These are phyloP conservation scores for Breynia disticha DNA, from an alignment of 441 rosid species.

Conservation along the genomic window DNA sequence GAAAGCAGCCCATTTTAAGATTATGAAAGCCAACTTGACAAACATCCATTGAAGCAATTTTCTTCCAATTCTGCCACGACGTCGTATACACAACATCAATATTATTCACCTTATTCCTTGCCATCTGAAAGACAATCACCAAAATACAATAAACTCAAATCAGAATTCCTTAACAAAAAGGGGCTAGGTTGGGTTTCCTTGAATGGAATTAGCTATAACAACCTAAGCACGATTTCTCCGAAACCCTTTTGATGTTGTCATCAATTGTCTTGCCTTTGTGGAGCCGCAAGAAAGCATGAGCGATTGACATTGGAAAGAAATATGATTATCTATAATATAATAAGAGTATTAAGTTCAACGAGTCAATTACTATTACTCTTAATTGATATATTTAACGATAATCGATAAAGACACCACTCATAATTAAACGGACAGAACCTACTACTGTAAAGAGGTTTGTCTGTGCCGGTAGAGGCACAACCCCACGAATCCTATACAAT, in stretches of 20 bases:
- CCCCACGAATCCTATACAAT: no score
- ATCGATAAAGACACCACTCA: no score
- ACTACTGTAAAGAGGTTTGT: no score
- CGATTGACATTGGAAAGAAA: constrained; percentile 97
- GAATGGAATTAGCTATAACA: constrained; percentile 95
- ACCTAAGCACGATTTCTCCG: constrained; percentile 95
- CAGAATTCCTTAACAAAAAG: no score
- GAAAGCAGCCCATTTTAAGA: constrained; percentile 58
- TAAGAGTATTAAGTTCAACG: no score
- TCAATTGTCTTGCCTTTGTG: constrained; percentile 82
- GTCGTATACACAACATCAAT: constrained; percentile 95
- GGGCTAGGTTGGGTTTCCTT: constrained; percentile 29
- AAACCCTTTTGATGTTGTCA: constrained; percentile 67
- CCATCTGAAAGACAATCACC: background rate
- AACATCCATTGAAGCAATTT: constrained; percentile 94
- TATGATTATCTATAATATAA: no score
- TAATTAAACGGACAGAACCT: no score
- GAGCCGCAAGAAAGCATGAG: constrained; percentile 87
- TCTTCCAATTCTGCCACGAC: constrained; percentile 91
- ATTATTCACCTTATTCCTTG: constrained; percentile 92
- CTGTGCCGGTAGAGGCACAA: no score
- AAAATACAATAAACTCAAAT: no score
- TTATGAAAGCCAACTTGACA: constrained; percentile 97
- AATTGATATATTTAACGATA: no score
- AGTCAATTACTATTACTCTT: no score